Evolutionary conservation across 2,329 filamentous ascomycete genomes (phyloP).

Genomic region (Verruconis gallopava): DNA sequence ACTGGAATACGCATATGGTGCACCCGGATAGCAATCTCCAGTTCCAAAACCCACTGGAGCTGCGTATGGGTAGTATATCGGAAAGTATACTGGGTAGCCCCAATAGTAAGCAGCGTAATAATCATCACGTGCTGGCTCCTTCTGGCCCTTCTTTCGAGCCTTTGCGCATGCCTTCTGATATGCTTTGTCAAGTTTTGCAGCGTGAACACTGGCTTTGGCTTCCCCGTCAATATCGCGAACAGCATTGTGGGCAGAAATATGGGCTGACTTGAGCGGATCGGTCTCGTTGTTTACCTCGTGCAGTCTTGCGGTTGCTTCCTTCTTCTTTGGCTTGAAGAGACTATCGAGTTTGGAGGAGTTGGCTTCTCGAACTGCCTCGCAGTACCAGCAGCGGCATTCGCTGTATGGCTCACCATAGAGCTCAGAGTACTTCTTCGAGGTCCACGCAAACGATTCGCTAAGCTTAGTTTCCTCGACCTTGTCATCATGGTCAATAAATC

Average conservation of each 20-base stretch:
- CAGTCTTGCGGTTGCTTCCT: conserved; percentile 24
- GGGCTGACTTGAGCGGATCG: conserved; percentile 44
- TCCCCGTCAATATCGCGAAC: conserved; percentile 30
- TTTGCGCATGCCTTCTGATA: conserved; percentile 36
- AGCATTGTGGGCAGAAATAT: conserved; percentile 63
- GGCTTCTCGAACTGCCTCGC: conserved; percentile 51
- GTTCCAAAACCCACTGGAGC: conserved; percentile 28
- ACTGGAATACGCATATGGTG: conserved; percentile 33
- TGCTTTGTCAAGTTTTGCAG: conserved; percentile 36
- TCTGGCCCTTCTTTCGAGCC: conserved; percentile 25
- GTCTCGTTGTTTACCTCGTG: conserved; percentile 19
- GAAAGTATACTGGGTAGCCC: conserved; percentile 32
- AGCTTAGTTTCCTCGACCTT: conserved; percentile 61
- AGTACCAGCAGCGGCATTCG: conserved; percentile 76
- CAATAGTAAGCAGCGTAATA: conserved; percentile 29
- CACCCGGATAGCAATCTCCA: conserved; percentile 28
- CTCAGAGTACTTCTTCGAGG: conserved; percentile 55
- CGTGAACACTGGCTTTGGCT: conserved; percentile 19
- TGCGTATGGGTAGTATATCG: conserved; percentile 35
- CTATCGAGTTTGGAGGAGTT: conserved; percentile 7
- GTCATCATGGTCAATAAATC: conserved; percentile 72
- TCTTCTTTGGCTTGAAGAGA: conserved; percentile 8
- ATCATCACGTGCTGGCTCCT: conserved; percentile 23
- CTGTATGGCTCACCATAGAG: conserved; percentile 54
- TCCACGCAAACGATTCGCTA: conserved; percentile 56